Evolutionary conservation across 2,329 filamentous ascomycete species (phyloP).

Genomic region (Aspergillus proliferans): DNA sequence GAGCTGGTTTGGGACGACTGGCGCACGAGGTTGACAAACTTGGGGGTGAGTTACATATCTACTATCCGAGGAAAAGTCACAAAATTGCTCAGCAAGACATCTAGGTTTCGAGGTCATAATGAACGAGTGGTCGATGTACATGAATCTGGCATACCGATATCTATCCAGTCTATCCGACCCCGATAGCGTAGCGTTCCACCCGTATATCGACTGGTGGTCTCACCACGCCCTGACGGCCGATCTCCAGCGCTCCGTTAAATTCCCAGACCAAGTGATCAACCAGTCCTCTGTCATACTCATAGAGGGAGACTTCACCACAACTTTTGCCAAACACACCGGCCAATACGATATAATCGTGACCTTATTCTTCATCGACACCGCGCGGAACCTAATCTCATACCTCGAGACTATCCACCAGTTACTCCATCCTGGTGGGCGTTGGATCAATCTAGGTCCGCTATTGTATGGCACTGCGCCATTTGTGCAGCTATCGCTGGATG

Average conservation of each 20-base stretch:
- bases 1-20: conserved; percentile 48
- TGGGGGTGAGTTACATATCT: conserved; percentile 22
- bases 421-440: conserved; percentile 45
- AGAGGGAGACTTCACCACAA: conserved; percentile 53
- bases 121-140: conserved; percentile 55
- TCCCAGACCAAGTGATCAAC: conserved; percentile 40
- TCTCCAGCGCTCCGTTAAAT: conserved; percentile 42
- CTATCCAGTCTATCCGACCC: conserved; percentile 30
- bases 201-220: conserved; percentile 53
- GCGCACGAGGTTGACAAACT: conserved; percentile 47
- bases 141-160: conserved; percentile 51
- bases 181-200: conserved; percentile 33
- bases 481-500: conserved; percentile 51
- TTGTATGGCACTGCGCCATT: conserved; percentile 51
- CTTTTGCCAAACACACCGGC: conserved; percentile 17
- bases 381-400: conserved; percentile 50
- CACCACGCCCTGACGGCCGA: conserved; percentile 47
- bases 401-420: conserved; percentile 49
- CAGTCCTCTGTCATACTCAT: conserved; percentile 31
- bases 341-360: conserved; percentile 49
- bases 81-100: neutral
- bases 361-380: conserved; percentile 58
- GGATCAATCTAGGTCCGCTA: conserved; percentile 54
- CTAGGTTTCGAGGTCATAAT: conserved; percentile 47
- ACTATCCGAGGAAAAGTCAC: neutral